Evolutionary conservation across 192 early-diverging fungal species (phyloP).

Genomic region (Coemansia sp.): DNA sequence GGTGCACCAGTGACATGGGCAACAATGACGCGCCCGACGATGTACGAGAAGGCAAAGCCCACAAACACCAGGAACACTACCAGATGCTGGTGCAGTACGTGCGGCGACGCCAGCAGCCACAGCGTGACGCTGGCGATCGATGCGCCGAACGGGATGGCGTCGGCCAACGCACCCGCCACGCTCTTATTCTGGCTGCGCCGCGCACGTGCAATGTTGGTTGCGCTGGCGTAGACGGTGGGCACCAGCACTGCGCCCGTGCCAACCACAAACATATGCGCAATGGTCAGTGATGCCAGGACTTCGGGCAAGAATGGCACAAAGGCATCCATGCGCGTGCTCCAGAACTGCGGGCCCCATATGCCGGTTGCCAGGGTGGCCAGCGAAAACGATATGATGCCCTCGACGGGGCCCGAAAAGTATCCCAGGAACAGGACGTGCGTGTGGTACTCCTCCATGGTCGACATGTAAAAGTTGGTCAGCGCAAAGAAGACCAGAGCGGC

Average conservation of each 20-base stretch:
- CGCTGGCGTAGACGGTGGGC: slow-evolving; percentile 55
- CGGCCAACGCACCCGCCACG: slow-evolving; percentile 58
- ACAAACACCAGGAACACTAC: slow-evolving; percentile 68
- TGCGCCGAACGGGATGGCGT: slow-evolving; percentile 67
- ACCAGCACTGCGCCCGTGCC: slow-evolving; percentile 31
- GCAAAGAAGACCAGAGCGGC: slow-evolving; percentile 58
- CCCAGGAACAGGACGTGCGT: slow-evolving; percentile 83
- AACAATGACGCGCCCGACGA: slow-evolving; percentile 81
- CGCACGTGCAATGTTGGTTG: slow-evolving; percentile 62
- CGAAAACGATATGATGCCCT: slow-evolving; percentile 75
- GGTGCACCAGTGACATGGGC: slow-evolving; percentile 82
- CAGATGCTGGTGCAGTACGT: slow-evolving; percentile 64
- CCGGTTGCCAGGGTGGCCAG: slow-evolving; percentile 64
- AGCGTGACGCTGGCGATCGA: slow-evolving; percentile 51
- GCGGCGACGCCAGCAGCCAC: slow-evolving; percentile 71
- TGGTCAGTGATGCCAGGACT: slow-evolving; percentile 41
- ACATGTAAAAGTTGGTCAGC: slow-evolving; percentile 86
- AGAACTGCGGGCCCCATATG: slow-evolving; percentile 57
- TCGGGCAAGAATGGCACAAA: slow-evolving; percentile 49
- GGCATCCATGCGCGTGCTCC: slow-evolving; percentile 30
- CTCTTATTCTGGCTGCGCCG: slow-evolving; percentile 59
- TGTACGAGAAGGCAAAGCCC: slow-evolving; percentile 77
- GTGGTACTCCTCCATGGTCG: slow-evolving; percentile 95
- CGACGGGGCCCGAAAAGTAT: slow-evolving; percentile 87
- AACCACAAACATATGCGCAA: slow-evolving; percentile 47